Percentiles rank a stretch among this genome's conserved stretches.
Conservation (phyloP, 768 basidiomycete genomes). For the Trametes cinnabarina region DNA sequence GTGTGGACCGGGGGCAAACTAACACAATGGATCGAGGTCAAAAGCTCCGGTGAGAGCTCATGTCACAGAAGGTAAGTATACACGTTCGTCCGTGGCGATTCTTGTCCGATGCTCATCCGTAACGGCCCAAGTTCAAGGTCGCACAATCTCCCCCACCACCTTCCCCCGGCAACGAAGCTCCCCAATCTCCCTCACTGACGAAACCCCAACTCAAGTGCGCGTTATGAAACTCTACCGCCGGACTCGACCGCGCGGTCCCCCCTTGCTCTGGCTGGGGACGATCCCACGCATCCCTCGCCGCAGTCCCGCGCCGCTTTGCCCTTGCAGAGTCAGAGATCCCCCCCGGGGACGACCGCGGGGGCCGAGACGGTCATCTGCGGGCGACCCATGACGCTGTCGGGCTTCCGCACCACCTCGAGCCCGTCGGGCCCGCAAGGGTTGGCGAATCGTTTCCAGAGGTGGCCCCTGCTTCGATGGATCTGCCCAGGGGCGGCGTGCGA, state of each 20-base stretch:
- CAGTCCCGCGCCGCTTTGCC: background rate
- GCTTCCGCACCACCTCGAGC: background rate
- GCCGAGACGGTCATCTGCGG: conserved; percentile 14
- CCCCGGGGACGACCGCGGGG: background rate
- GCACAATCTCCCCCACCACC: background rate
- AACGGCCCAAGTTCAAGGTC: no score
- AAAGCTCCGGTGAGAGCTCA: background rate
- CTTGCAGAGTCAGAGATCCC: background rate
- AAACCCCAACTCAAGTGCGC: background rate
- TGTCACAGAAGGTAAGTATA: background rate
- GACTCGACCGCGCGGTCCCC: background rate
- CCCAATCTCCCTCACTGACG: background rate
- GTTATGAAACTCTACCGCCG: background rate
- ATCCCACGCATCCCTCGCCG: conserved; percentile 8
- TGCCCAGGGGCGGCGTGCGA: background rate
- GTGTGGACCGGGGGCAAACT: background rate
- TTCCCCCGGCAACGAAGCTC: background rate
- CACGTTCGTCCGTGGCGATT: background rate
- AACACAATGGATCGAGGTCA: background rate
- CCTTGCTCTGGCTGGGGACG: background rate
- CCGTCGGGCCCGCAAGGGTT: conserved; percentile 3
- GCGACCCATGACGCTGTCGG: background rate
- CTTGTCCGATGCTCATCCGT: background rate
- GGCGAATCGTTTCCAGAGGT: background rate
- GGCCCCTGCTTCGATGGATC: background rate